Evolutionary conservation across 2,329 filamentous ascomycete genomes (phyloP).

Genomic region (Colletotrichum abscissum): DNA sequence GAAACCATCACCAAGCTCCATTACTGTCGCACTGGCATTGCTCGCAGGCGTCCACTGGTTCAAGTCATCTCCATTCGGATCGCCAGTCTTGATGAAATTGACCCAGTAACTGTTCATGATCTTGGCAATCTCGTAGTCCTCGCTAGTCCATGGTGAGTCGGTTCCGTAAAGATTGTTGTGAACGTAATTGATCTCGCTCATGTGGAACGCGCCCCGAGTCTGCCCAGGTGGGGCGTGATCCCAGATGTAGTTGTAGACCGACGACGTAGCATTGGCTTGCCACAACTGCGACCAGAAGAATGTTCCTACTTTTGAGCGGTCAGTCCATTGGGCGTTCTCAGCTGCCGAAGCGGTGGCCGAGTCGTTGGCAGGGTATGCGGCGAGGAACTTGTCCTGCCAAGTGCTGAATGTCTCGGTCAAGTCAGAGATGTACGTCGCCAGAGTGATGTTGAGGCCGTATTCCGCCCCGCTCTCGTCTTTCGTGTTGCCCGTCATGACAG

Average conservation of each 20-base stretch:
- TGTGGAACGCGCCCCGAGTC: slow-evolving; percentile 47
- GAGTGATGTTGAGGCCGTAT: background rate
- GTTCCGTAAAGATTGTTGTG: slow-evolving; percentile 47
- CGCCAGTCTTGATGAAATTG: background rate
- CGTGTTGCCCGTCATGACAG: too few relatives aligned
- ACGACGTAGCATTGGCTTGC: background rate
- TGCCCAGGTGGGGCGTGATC: slow-evolving; percentile 37
- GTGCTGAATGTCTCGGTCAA: background rate
- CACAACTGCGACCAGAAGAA: slow-evolving; percentile 13
- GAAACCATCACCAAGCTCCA: background rate
- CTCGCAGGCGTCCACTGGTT: background rate
- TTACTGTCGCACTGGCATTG: background rate
- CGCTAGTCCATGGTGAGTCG: background rate
- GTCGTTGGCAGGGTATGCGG: background rate
- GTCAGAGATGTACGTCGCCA: background rate
- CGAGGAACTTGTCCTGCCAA: background rate
- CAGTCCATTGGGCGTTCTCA: background rate
- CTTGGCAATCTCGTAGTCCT: background rate
- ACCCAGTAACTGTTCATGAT: background rate
- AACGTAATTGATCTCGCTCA: slow-evolving; percentile 51
- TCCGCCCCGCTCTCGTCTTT: too few relatives aligned
- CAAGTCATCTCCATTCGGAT: background rate
- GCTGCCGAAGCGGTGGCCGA: background rate
- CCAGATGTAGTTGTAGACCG: background rate
- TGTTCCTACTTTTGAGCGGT: background rate